These are phyloP conservation scores for Yarrowia sp. DNA, from an alignment of 805 yeast genomes.

Conservation along the genomic window DNA sequence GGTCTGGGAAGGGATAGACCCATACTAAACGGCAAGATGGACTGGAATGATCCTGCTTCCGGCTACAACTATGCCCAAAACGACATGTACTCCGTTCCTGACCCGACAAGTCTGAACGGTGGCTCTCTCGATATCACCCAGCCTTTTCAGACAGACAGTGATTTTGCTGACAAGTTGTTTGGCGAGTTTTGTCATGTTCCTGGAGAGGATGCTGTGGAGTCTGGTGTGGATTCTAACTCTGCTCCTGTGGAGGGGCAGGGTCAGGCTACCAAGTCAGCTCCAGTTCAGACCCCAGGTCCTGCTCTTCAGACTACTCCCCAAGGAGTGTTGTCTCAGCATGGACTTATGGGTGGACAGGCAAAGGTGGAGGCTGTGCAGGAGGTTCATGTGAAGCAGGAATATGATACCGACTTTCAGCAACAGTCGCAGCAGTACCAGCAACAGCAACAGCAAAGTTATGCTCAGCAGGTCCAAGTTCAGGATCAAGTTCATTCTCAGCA, in stretches of 20 bases:
- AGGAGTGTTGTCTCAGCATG: neutral
- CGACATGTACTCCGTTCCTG: neutral
- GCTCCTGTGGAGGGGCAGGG: neutral
- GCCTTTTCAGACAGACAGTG: neutral
- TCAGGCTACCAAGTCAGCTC: too few species aligned
- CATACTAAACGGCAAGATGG: neutral
- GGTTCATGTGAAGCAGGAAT: too few species aligned
- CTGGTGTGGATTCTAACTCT: neutral
- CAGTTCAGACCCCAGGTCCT: too few species aligned
- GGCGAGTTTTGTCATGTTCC: neutral
- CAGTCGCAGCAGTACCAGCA: neutral
- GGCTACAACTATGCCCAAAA: neutral
- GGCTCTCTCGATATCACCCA: neutral
- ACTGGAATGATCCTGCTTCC: neutral
- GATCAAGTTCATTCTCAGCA: too few species aligned
- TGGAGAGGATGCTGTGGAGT: neutral
- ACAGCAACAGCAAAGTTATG: neutral
- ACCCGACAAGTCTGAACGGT: neutral
- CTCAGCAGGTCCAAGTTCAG: neutral
- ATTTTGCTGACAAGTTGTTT: neutral
- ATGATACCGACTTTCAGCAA: neutral
- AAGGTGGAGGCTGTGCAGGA: neutral
- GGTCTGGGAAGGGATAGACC: neutral
- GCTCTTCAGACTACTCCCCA: neutral
- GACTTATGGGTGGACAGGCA: neutral